These are phyloP conservation scores for Epichloe gansuensis DNA, from an alignment of 2,329 filamentous ascomycete genomes.

Conservation along the genomic window DNA sequence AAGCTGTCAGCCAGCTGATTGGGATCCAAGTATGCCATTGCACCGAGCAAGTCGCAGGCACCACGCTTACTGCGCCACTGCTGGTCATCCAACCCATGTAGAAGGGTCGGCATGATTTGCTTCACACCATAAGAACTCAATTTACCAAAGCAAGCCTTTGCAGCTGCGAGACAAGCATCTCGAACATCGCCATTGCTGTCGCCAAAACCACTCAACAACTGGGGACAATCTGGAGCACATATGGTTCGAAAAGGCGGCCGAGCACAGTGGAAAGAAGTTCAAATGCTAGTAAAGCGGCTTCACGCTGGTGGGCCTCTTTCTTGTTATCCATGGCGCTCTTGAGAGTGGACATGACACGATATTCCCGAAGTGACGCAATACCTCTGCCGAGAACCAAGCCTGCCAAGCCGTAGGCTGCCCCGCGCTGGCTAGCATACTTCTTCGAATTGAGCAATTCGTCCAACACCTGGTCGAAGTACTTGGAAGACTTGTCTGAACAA, in stretches of 20 bases:
- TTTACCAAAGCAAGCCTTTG: conserved; percentile 87
- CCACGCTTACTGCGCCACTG: conserved; percentile 99
- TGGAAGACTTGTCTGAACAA: conserved; percentile 62
- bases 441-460: conserved; percentile 77
- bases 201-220: conserved; percentile 79
- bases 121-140: conserved; percentile 95
- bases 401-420: conserved; percentile 87
- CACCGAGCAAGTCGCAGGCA: conserved; percentile 88
- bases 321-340: conserved; percentile 85
- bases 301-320: conserved; percentile 78
- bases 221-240: conserved; percentile 88
- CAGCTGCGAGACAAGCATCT: conserved; percentile 82
- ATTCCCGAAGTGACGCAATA: conserved; percentile 68
- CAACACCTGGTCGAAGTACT: conserved; percentile 70
- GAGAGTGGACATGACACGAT: conserved; percentile 72
- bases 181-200: conserved; percentile 81
- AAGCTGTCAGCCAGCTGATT: conserved; percentile 86
- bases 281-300: conserved; percentile 80
- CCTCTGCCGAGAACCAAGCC: conserved; percentile 85
- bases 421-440: conserved; percentile 84
- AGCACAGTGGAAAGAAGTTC: conserved; percentile 81
- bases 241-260: conserved; percentile 85
- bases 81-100: conserved; percentile 84
- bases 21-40: conserved; percentile 97
- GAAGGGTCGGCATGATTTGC: conserved; percentile 78